Evolutionary conservation across 2,329 filamentous ascomycete genomes (phyloP).

Genomic region (Aspergillus sp.): DNA sequence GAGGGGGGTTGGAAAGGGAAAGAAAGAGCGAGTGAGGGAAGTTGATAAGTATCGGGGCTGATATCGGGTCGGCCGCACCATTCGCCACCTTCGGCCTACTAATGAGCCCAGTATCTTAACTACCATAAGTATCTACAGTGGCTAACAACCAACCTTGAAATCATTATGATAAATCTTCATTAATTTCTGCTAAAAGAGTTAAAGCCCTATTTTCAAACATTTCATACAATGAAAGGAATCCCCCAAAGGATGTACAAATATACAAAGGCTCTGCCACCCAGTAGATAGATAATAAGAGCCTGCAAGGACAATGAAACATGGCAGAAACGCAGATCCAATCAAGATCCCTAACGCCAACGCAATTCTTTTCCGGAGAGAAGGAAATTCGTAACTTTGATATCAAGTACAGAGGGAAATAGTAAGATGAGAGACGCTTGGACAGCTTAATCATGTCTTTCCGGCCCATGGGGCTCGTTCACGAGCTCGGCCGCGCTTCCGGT

Average conservation of each 20-base stretch:
- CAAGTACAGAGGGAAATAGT: constrained; percentile 11
- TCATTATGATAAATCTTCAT: too few relatives aligned
- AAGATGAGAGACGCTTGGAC: background rate
- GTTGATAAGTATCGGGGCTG: background rate
- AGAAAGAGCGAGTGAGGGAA: background rate
- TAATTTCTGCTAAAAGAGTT: too few relatives aligned
- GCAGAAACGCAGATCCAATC: constrained; percentile 7
- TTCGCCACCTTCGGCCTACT: too few relatives aligned
- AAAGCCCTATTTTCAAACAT: constrained; percentile 11
- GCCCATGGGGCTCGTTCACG: constrained; percentile 34
- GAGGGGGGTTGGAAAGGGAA: background rate
- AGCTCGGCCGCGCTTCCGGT: constrained; percentile 46
- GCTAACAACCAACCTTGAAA: too few relatives aligned
- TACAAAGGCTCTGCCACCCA: background rate
- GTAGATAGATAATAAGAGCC: too few relatives aligned
- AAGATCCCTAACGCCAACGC: constrained; percentile 16
- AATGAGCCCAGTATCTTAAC: too few relatives aligned
- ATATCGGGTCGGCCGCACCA: too few relatives aligned
- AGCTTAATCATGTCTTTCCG: constrained; percentile 5
- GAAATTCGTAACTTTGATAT: constrained; percentile 21
- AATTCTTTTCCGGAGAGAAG: constrained; percentile 11
- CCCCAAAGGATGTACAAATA: constrained; percentile 17
- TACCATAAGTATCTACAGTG: too few relatives aligned
- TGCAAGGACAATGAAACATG: background rate
- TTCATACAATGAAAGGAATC: constrained; percentile 17